Percentiles rank a stretch among this genome's conserved stretches.
phyloP scores from a whole-genome alignment of 2,329 filamentous ascomycete genomes.

The Clonostachys rosea region DNA sequence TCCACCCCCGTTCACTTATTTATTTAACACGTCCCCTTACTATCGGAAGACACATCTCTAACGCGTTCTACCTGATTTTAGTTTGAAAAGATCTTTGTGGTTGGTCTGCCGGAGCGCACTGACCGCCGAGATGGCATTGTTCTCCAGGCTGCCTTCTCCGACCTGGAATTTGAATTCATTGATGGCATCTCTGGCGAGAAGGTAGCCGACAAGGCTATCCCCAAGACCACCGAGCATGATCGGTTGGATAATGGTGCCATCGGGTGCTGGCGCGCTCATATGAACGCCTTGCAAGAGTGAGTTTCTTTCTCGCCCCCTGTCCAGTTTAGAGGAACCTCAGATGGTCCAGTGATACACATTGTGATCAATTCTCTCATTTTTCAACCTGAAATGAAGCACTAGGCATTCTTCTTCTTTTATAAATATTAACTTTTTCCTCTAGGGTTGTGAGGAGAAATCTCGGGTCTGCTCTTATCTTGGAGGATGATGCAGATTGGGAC shows the following conservation, averaged over 20 bases:
- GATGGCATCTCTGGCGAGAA: slow-evolving; percentile 34
- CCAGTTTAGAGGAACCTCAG: neutral
- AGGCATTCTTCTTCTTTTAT: neutral
- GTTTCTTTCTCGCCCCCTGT: slow-evolving; percentile 1
- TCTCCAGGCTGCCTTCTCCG: slow-evolving; percentile 37
- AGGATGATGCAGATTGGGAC: slow-evolving; percentile 57
- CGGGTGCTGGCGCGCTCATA: slow-evolving; percentile 32
- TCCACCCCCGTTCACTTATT: neutral
- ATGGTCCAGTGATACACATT: neutral
- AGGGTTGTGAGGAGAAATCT: slow-evolving; percentile 38
- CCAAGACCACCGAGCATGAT: slow-evolving; percentile 19
- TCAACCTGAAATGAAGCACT: neutral
- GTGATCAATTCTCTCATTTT: neutral
- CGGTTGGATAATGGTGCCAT: slow-evolving; percentile 17
- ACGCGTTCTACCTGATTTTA: slow-evolving; percentile 10
- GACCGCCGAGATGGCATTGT: slow-evolving; percentile 46
- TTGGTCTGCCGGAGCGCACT: slow-evolving; percentile 43
- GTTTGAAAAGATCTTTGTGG: slow-evolving; percentile 48
- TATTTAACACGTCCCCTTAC: neutral
- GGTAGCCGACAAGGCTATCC: slow-evolving; percentile 29
- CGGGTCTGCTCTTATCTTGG: slow-evolving; percentile 44
- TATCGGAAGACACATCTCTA: neutral
- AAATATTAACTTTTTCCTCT: neutral
- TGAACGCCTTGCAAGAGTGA: slow-evolving; percentile 27
- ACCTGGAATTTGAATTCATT: slow-evolving; percentile 37